These are phyloP conservation scores for Isabelozyma heimii DNA, from an alignment of 805 yeast species.

Conservation along the genomic window DNA sequence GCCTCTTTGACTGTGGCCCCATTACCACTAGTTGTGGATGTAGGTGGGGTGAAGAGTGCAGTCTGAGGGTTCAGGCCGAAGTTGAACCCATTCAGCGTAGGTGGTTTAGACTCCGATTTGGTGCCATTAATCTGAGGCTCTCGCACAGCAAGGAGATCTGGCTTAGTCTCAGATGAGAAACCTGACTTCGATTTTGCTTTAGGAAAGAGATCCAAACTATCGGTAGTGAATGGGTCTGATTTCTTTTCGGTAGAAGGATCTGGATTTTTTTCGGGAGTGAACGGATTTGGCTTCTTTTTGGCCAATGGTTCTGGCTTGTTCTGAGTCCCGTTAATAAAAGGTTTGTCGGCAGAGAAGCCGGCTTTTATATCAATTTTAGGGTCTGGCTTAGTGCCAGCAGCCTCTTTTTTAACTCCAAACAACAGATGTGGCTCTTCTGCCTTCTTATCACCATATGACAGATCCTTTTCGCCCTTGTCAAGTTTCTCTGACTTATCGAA, in stretches of 20 bases:
- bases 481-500: conserved; percentile 25
- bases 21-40: background rate
- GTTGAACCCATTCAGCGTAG: background rate
- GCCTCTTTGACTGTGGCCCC: background rate
- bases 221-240: too few relatives aligned
- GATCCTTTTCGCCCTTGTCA: conserved; percentile 3
- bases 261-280: background rate
- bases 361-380: background rate
- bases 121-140: background rate
- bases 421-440: background rate
- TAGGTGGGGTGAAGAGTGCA: too few relatives aligned
- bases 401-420: background rate
- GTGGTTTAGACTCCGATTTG: background rate
- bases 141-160: background rate
- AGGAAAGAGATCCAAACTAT: too few relatives aligned
- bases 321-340: background rate
- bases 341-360: background rate
- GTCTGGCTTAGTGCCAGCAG: background rate
- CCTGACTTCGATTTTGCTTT: too few relatives aligned
- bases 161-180: too few relatives aligned
- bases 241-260: too few relatives aligned
- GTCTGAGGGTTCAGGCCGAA: too few relatives aligned
- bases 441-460: conserved; percentile 9
- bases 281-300: too few relatives aligned
- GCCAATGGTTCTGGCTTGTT: background rate